phyloP scores from a whole-genome alignment of 1,139 yeast species.

The Diutina rugosa region DNA sequence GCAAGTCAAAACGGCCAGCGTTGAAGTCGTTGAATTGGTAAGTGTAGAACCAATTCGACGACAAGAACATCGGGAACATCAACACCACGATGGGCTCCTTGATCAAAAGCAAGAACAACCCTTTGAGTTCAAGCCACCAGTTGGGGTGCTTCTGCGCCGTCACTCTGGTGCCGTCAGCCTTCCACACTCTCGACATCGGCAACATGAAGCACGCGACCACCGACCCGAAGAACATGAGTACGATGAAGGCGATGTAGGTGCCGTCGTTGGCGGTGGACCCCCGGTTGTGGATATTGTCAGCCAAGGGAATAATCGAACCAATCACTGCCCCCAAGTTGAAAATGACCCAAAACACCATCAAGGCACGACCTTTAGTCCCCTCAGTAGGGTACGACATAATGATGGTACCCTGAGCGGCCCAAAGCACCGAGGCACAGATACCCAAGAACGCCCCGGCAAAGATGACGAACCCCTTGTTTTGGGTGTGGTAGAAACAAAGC shows the following conservation, averaged over 20 bases:
- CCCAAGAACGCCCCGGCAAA: slow-evolving; percentile 52
- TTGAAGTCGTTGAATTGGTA: slow-evolving; percentile 50
- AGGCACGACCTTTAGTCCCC: slow-evolving; percentile 37
- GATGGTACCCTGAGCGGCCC: slow-evolving; percentile 53
- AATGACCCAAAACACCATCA: slow-evolving; percentile 48
- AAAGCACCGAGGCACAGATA: slow-evolving; percentile 40
- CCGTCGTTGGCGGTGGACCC: slow-evolving; percentile 33
- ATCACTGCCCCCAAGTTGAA: slow-evolving; percentile 55
- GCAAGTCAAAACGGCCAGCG: slow-evolving; percentile 40
- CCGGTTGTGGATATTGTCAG: slow-evolving; percentile 27
- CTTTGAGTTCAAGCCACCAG: slow-evolving; percentile 32
- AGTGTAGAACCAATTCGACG: slow-evolving; percentile 55
- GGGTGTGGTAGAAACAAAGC: slow-evolving; percentile 32
- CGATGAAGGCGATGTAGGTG: slow-evolving; percentile 45
- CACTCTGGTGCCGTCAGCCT: slow-evolving; percentile 39
- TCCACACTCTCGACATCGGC: slow-evolving; percentile 38
- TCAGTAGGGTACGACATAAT: slow-evolving; percentile 50
- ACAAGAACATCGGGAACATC: slow-evolving; percentile 48
- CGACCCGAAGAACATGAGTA: slow-evolving; percentile 38
- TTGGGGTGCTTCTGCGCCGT: slow-evolving; percentile 31
- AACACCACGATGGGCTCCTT: slow-evolving; percentile 33
- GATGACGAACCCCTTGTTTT: slow-evolving; percentile 40
- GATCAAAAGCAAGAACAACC: slow-evolving; percentile 24
- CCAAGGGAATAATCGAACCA: slow-evolving; percentile 45
- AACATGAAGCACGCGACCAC: slow-evolving; percentile 33